Percentiles rank a stretch among this genome's conserved stretches.
Evolutionary conservation across 345 rosid species (phyloP).

Genomic region (Citrus glauca): DNA sequence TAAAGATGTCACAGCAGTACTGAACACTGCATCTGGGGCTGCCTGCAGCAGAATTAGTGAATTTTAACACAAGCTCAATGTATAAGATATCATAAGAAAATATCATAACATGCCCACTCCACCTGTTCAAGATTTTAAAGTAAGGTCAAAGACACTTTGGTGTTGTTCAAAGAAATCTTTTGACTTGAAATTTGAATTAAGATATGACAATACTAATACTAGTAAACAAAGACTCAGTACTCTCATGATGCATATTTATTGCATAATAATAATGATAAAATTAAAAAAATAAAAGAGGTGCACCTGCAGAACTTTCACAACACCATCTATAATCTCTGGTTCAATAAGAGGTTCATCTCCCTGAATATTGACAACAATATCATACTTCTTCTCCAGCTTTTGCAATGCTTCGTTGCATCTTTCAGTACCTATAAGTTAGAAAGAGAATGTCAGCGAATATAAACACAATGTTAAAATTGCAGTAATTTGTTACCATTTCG

Average conservation of each 20-base stretch:
- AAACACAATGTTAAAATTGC: neutral
- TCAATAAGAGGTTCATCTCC: constrained; percentile 96
- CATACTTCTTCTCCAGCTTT: constrained; percentile 81
- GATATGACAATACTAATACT: neutral
- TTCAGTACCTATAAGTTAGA: constrained; percentile 58
- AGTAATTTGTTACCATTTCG: constrained; percentile 57
- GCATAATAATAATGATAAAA: neutral
- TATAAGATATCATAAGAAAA: neutral
- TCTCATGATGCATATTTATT: neutral
- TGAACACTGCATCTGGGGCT: constrained; percentile 95
- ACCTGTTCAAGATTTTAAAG: neutral
- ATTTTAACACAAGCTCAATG: neutral
- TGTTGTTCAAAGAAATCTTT: neutral
- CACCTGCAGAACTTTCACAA: constrained; percentile 93
- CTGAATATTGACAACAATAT: constrained; percentile 90
- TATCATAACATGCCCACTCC: neutral
- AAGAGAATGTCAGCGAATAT: constrained; percentile 10
- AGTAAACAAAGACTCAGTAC: neutral
- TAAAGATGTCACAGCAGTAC: constrained; percentile 88
- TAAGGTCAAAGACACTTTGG: neutral
- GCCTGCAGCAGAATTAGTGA: constrained; percentile 35
- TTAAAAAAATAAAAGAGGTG: neutral
- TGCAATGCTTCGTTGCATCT: constrained; percentile 87
- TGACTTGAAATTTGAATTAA: neutral
- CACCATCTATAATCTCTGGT: constrained; percentile 92